A percentile compares a stretch with the other conserved stretches of the same genome.
These are phyloP conservation scores for Sextonia rubra DNA, from an alignment of 164 flowering plant species.

Conservation along the genomic window DNA sequence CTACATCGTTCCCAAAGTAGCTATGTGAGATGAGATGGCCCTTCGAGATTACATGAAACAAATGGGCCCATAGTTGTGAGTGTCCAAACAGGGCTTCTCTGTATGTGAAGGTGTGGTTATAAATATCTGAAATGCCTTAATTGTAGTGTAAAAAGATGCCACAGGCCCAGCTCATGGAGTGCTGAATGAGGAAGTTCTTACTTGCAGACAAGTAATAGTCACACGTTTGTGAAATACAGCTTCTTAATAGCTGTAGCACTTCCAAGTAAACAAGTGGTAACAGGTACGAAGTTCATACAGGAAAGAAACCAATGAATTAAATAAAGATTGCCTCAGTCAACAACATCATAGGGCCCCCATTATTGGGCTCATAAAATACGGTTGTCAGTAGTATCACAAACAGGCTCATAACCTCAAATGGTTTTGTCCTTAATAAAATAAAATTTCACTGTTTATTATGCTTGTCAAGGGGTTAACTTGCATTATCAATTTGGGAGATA, in stretches of 20 bases:
- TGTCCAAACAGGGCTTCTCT: too few species aligned
- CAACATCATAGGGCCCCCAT: not conserved
- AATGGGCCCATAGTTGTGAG: too few species aligned
- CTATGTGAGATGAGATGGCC: too few species aligned
- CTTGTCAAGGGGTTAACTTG: not conserved
- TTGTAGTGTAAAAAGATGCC: not conserved
- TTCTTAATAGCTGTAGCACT: not conserved
- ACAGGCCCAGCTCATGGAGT: not conserved
- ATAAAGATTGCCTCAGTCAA: not conserved
- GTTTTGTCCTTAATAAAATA: not conserved
- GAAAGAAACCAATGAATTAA: not conserved
- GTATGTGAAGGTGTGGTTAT: too few species aligned
- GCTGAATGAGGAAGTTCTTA: not conserved
- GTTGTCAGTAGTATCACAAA: not conserved
- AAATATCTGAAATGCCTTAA: too few species aligned
- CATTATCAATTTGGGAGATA: not conserved
- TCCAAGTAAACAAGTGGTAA: not conserved
- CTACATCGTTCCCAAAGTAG: too few species aligned
- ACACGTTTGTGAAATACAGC: not conserved
- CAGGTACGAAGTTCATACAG: not conserved
- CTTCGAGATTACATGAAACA: too few species aligned
- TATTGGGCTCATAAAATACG: not conserved
- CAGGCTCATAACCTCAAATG: not conserved
- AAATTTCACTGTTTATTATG: not conserved
- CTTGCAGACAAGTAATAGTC: not conserved